A percentile compares a stretch with the other conserved stretches of the same genome.
phyloP scores from a whole-genome alignment of 176 grass and related monocot genomes.

The Pontederia paniculata region DNA sequence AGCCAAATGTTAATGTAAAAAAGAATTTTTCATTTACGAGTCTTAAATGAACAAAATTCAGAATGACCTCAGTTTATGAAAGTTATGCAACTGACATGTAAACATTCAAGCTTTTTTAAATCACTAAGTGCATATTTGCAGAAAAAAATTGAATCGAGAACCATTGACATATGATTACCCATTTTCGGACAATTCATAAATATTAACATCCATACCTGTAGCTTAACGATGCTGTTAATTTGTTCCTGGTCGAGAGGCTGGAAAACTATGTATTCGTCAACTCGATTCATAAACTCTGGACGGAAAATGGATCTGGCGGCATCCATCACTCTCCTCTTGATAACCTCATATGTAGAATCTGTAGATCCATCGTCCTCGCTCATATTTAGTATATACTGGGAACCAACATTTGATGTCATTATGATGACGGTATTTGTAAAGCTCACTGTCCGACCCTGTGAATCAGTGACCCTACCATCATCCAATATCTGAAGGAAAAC shows the following conservation, averaged over 20 bases:
- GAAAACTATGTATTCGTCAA: slow-evolving; percentile 96
- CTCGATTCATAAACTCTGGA: slow-evolving; percentile 93
- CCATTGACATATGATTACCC: too few relatives aligned
- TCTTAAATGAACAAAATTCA: not conserved
- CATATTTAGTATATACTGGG: slow-evolving; percentile 94
- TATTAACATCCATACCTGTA: slow-evolving; percentile 50
- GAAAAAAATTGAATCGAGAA: too few relatives aligned
- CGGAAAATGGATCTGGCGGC: slow-evolving; percentile 87
- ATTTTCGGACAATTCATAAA: not conserved
- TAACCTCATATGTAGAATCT: slow-evolving; percentile 61
- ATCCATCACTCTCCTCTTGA: slow-evolving; percentile 93
- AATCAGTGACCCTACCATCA: slow-evolving; percentile 90
- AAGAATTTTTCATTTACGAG: not conserved
- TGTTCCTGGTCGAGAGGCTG: slow-evolving; percentile 70
- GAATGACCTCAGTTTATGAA: not conserved
- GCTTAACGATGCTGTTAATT: slow-evolving; percentile 72
- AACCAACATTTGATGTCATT: slow-evolving; percentile 98
- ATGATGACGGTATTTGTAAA: slow-evolving; percentile 88
- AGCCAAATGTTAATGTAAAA: not conserved
- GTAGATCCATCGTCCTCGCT: slow-evolving; percentile 45
- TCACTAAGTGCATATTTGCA: too few relatives aligned
- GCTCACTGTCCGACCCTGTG: slow-evolving; percentile 79
- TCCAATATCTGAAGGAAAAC: slow-evolving; percentile 93
- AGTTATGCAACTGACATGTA: not conserved
- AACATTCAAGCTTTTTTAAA: too few relatives aligned